Conservation (phyloP, 495 filamentous ascomycete species). For the Hyaloscypha finlandica region DNA sequence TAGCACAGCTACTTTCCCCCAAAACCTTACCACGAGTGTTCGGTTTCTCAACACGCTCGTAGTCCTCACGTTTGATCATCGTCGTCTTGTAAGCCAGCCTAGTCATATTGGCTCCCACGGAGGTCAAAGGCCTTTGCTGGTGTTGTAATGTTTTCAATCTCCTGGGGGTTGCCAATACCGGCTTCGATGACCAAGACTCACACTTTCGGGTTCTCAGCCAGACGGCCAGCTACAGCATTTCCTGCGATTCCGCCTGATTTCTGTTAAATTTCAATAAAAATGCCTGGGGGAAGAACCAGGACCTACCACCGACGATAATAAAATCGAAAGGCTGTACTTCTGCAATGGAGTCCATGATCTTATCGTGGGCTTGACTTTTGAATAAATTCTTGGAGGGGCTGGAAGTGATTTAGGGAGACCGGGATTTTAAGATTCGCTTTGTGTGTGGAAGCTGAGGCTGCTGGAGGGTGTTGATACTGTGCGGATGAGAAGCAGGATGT, state of each 20-base stretch:
- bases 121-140: conserved; percentile 46
- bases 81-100: conserved; percentile 63
- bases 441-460: too few species aligned
- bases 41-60: conserved; percentile 62
- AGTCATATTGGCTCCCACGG: conserved; percentile 54
- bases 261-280: too few species aligned
- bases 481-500: too few species aligned
- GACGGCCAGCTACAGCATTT: conserved; percentile 67
- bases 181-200: conserved; percentile 55
- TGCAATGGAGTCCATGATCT: too few species aligned
- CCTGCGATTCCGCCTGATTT: conserved; percentile 73
- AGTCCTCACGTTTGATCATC: conserved; percentile 62
- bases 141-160: conserved; percentile 46
- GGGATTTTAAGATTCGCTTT: too few species aligned
- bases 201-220: conserved; percentile 47
- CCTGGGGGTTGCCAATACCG: conserved; percentile 45
- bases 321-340: neutral
- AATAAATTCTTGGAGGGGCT: too few species aligned
- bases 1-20: conserved; percentile 52
- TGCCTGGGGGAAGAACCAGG: too few species aligned
- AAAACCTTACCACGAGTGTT: conserved; percentile 58
- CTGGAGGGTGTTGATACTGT: too few species aligned
- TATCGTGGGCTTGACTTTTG: too few species aligned
- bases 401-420: too few species aligned
- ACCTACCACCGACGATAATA: neutral